A percentile compares a stretch with the other conserved stretches of the same genome.
These are phyloP conservation scores for Cutaneotrichosporon spelunceum DNA, from an alignment of 1,284 basidiomycete species.

Conservation along the genomic window DNA sequence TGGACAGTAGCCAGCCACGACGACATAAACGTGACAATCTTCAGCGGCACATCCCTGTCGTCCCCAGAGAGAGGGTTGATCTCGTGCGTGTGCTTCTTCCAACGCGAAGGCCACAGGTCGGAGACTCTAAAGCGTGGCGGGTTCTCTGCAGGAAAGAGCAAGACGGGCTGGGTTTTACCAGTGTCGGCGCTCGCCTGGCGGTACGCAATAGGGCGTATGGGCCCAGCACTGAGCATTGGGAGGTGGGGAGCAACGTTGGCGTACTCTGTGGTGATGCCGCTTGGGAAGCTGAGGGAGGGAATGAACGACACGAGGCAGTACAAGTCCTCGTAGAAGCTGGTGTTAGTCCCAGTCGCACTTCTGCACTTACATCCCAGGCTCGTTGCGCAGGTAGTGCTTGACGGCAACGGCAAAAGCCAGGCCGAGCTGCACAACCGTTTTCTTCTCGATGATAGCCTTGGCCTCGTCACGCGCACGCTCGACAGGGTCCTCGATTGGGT, in stretches of 20 bases:
- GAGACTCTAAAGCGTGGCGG: slow-evolving; percentile 61
- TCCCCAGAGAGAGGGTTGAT: not conserved
- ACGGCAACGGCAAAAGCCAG: slow-evolving; percentile 57
- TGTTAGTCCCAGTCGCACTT: not conserved
- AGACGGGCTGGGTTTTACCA: not conserved
- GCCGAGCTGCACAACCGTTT: slow-evolving; percentile 66
- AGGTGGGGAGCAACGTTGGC: slow-evolving; percentile 31
- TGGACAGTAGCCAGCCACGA: slow-evolving; percentile 65
- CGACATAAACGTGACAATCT: slow-evolving; percentile 68
- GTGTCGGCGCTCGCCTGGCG: not conserved
- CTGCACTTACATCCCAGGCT: slow-evolving; percentile 59
- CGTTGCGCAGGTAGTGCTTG: slow-evolving; percentile 58
- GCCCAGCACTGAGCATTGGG: slow-evolving; percentile 17
- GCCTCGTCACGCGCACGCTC: slow-evolving; percentile 53
- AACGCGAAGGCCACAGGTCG: slow-evolving; percentile 60
- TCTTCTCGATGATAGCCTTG: slow-evolving; percentile 65
- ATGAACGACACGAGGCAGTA: slow-evolving; percentile 46
- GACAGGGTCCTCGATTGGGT: slow-evolving; percentile 28
- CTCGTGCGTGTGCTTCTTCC: not conserved
- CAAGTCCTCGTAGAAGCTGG: slow-evolving; percentile 47
- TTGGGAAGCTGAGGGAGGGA: slow-evolving; percentile 38
- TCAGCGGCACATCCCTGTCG: slow-evolving; percentile 55
- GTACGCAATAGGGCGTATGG: slow-evolving; percentile 6
- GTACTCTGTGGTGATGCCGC: slow-evolving; percentile 31
- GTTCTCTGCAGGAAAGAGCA: slow-evolving; percentile 55